Base-by-base conservation (phyloP, 352 stramenopile species). In the Thraustochytrium sp. region DNA sequence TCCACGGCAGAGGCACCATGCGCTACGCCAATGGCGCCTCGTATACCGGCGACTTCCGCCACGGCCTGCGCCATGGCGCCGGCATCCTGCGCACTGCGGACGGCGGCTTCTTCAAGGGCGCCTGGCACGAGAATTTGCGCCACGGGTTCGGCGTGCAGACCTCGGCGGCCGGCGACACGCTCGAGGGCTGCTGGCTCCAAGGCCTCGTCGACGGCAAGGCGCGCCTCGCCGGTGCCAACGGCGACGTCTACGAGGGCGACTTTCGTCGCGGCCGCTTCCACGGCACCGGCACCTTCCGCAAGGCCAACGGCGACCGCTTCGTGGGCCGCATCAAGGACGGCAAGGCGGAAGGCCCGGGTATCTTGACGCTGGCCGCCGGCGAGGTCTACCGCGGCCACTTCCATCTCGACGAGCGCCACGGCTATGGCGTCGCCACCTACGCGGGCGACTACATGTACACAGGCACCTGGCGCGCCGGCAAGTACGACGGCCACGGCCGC, bases 21-120 rank as follows among this genome's bases (percentile, higher is more conserved):
- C 76, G 93, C 53, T 95, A 94, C 76, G 89, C 90, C 13, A 95
- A 96, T 82, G 93, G 93, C 4, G 94, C 92, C 88, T 94, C 94
- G 36, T 92, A 91, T 61, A 63, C 48, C 9, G 83, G 83, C 21
- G 76, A 86, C 2, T 86, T 85, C 23, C 55, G 74, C 8, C 89
- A 88, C 29, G 91, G 92, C 48, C 93, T 68, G 42, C 48, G 68
- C 13, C 68, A 80, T 34, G 68, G 68, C 18, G 46, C 21, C 95
- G 65, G 84, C 89, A 2, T 96, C 95, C 85, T 88, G 92, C 76
- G 92, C 92, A 18, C 91, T 89, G 26, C 96, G 95, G 82, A 88
- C 90, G 55, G 83, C 90, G 38, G 92, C 92, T 16, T 80, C 3
- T 85, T 88, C 9, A 88, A 89, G 0, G 93, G 92, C 0, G 85